These are phyloP conservation scores for Melocanna baccifera DNA, from an alignment of 176 grass and related monocot genomes.

Conservation along the genomic window DNA sequence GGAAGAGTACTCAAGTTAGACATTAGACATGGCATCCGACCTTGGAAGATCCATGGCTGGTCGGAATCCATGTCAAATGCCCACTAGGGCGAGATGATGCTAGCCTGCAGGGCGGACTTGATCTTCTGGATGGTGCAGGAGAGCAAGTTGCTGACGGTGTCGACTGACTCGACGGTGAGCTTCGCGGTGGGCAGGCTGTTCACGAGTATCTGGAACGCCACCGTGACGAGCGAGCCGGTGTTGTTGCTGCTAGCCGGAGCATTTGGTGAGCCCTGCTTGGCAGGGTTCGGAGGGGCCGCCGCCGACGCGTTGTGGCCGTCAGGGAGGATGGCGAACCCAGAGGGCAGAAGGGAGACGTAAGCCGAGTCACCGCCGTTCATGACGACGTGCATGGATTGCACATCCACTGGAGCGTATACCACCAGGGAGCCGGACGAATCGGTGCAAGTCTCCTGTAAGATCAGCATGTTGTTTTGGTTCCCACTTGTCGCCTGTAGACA, in stretches of 20 bases:
- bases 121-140: slow-evolving; percentile 83
- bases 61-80: slow-evolving; percentile 56
- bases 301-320: slow-evolving; percentile 26
- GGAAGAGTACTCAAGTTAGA: slow-evolving; percentile 9
- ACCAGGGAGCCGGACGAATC: slow-evolving; percentile 51
- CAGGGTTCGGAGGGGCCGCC: not conserved
- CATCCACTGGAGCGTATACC: slow-evolving; percentile 69
- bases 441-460: slow-evolving; percentile 68
- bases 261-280: not conserved
- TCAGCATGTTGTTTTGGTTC: slow-evolving; percentile 67
- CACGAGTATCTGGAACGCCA: slow-evolving; percentile 76
- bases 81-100: slow-evolving; percentile 46
- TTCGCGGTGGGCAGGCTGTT: slow-evolving; percentile 63
- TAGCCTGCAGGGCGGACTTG: slow-evolving; percentile 56
- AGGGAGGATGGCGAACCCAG: slow-evolving; percentile 65
- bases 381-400: slow-evolving; percentile 66
- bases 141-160: slow-evolving; percentile 65
- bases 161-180: slow-evolving; percentile 64
- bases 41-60: not conserved
- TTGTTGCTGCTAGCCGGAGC: not conserved
- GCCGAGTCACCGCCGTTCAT: slow-evolving; percentile 71
- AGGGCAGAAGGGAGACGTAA: slow-evolving; percentile 63
- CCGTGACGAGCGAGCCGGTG: slow-evolving; percentile 57
- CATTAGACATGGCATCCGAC: slow-evolving; percentile 53
- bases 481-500: slow-evolving; percentile 45